These are phyloP conservation scores for Fusarium floridanum DNA, from an alignment of 2,329 filamentous ascomycete species.

Conservation along the genomic window DNA sequence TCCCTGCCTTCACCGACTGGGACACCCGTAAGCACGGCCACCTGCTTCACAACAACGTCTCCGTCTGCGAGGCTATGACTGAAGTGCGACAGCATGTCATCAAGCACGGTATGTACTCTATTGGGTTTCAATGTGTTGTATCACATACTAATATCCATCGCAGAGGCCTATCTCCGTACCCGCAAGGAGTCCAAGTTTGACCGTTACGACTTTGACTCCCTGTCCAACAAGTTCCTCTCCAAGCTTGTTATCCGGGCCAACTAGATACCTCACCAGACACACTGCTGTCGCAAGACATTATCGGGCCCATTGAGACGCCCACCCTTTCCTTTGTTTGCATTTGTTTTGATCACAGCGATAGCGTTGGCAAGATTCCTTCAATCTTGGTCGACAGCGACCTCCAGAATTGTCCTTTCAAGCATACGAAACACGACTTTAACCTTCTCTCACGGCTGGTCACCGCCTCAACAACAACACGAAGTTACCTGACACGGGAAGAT, in stretches of 20 bases:
- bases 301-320: slow-evolving; percentile 16
- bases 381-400: slow-evolving; percentile 50
- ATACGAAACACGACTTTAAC: slow-evolving; percentile 45
- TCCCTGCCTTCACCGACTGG: slow-evolving; percentile 94
- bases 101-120: slow-evolving; percentile 84
- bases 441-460: slow-evolving; percentile 52
- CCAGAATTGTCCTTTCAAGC: slow-evolving; percentile 43
- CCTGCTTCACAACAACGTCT: slow-evolving; percentile 88
- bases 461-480: slow-evolving; percentile 48
- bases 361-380: slow-evolving; percentile 57
- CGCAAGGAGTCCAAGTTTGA: slow-evolving; percentile 87
- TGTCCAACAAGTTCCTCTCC: slow-evolving; percentile 97
- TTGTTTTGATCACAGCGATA: slow-evolving; percentile 58
- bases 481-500: slow-evolving; percentile 50
- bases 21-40: slow-evolving; percentile 92
- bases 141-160: slow-evolving; percentile 37
- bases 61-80: slow-evolving; percentile 95
- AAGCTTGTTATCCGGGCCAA: slow-evolving; percentile 97
- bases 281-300: slow-evolving; percentile 35
- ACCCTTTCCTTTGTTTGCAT: slow-evolving; percentile 48
- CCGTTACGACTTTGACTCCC: slow-evolving; percentile 90
- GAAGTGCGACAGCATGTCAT: slow-evolving; percentile 93
- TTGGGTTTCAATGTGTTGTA: not conserved
- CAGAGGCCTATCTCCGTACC: slow-evolving; percentile 88
- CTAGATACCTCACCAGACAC: slow-evolving; percentile 56